Base-by-base conservation (phyloP, 1,284 basidiomycete genomes). In the Rhizopogon hawkerae region DNA sequence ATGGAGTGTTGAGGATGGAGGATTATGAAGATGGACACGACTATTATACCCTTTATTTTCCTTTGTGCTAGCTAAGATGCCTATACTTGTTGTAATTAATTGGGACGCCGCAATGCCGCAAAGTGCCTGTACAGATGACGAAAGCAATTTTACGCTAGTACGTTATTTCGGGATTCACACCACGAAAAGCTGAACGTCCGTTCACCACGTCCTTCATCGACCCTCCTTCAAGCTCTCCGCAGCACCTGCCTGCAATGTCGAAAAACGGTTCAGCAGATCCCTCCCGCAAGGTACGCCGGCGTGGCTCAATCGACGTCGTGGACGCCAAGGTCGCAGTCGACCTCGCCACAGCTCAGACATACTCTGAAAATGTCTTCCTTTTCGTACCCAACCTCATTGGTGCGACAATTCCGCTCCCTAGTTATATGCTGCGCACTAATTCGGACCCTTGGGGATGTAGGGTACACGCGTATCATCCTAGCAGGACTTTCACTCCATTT, bases 341-440 rank as follows among this genome's bases (percentile, higher is more conserved):
- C 63, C 78, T 90, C 45, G 88, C 87, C n/a, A 89, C 86, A 5
- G 81, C 82, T 13, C 87, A 90, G 66, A 75, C 82, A 2, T 88
- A 88, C 59, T 82, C 83, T 35, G 92, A 96, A 72, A 95, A 95
- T 69, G 87, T 96, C 56, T 97, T 92, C 68, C 79, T 98, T 55
- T 98, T 98, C 71, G 81, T 94, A 18, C 94, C 95, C 48, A 98
- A 98, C 70, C 76, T 98, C 62, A 97, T 98, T 67, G 94, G 89
- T 83, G 58, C 59, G 79, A 67, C 33, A 21, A 24, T 50, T 51
- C 24, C 14, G 11, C 21, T 23, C 24, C 10, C 3, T 34, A 18
- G 1, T 16, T 10, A 10, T 50, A 54, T 38, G 60, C 9, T 41
- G 18, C 47, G 9, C 35, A 38, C 21, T 36, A 35, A 14, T 46